Conservation (phyloP, 2,329 filamentous ascomycete species). For the Cladosporium cucumerinum region DNA sequence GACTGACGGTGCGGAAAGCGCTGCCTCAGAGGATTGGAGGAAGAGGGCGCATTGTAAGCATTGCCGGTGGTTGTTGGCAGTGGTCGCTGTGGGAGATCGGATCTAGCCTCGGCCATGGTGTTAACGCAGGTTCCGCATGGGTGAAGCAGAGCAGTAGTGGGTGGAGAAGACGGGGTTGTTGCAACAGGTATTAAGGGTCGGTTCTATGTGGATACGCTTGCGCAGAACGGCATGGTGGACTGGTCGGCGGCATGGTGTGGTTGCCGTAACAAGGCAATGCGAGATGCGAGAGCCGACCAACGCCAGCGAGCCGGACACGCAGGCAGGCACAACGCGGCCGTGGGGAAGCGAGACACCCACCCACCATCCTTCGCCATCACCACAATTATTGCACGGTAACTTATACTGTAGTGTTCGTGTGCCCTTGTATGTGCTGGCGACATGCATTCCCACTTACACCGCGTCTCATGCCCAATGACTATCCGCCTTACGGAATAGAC, state of each 20-base stretch:
- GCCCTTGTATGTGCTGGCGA: background rate
- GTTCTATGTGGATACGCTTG: background rate
- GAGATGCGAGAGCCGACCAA: background rate
- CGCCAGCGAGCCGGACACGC: background rate
- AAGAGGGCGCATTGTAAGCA: constrained; percentile 5
- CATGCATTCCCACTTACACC: background rate
- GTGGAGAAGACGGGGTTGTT: background rate
- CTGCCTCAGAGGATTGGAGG: constrained; percentile 16
- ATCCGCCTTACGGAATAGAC: background rate
- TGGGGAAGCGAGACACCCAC: background rate
- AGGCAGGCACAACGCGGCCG: background rate
- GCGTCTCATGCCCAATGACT: background rate
- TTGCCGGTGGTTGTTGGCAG: constrained; percentile 5
- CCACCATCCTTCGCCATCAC: background rate
- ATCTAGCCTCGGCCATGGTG: constrained; percentile 15
- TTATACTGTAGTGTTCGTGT: background rate
- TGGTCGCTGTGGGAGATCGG: constrained; percentile 6
- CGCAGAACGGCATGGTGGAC: background rate
- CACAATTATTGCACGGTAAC: background rate
- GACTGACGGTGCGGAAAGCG: constrained; percentile 22
- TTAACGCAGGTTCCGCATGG: background rate
- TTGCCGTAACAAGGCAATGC: constrained; percentile 5
- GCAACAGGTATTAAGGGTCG: background rate
- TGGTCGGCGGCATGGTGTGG: background rate
- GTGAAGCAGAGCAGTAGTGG: background rate